Evolutionary conservation across 116 monocot species (phyloP).

Genomic region (Trichopus zeylanicus): DNA sequence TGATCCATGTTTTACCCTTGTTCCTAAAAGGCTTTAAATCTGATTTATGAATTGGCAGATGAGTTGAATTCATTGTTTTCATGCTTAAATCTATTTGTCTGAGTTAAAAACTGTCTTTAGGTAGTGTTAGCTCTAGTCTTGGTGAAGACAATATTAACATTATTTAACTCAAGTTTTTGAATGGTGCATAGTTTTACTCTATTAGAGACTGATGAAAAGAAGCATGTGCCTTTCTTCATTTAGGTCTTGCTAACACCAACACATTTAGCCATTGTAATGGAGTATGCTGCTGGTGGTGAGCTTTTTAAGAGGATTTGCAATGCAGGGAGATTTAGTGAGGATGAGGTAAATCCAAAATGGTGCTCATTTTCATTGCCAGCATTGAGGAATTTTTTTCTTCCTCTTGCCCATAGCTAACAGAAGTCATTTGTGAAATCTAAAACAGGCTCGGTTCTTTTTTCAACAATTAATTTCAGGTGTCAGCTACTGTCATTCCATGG

Average conservation of each 20-base stretch:
- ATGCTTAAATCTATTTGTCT: not conserved
- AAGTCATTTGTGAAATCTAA: no score
- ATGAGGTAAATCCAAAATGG: constrained; percentile 40
- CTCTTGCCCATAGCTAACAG: not conserved
- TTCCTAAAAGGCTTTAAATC: no score
- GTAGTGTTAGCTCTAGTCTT: no score
- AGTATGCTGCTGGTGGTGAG: constrained; percentile 82
- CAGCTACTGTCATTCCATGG: no score
- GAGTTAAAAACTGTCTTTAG: not conserved
- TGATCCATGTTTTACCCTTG: no score
- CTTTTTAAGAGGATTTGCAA: constrained; percentile 70
- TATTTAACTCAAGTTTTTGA: not conserved
- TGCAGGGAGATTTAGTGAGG: constrained; percentile 77
- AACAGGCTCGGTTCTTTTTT: no score
- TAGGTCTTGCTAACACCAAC: constrained; percentile 62
- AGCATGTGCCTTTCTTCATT: not conserved
- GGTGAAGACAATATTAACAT: no score
- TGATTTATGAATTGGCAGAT: no score
- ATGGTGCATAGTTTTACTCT: not conserved
- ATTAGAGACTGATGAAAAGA: not conserved
- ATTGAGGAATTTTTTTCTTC: not conserved
- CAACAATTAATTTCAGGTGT: no score
- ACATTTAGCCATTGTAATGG: constrained; percentile 80
- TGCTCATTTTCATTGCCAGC: not conserved
- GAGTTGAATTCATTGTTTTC: no score